Evolutionary conservation across 202 grass and related monocot species (phyloP).

Genomic region (Alloteropsis angusta): DNA sequence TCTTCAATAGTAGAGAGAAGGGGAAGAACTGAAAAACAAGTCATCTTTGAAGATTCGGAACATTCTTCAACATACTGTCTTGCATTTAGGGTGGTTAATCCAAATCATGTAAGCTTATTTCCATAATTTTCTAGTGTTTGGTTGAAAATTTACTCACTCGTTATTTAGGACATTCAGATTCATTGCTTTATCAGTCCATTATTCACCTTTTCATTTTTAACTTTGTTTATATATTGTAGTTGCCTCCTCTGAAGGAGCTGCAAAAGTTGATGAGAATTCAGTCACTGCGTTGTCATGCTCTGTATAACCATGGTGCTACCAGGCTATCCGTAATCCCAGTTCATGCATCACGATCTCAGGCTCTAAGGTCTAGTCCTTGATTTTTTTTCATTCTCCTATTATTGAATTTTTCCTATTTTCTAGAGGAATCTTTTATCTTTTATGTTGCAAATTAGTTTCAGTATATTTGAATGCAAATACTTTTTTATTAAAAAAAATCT

Average conservation of each 20-base stretch:
- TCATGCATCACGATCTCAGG: slow-evolving; percentile 90
- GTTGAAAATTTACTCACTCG: slow-evolving; percentile 1
- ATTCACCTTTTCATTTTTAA: slow-evolving; percentile 4
- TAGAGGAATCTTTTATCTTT: slow-evolving; percentile 12
- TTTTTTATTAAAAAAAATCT: background rate
- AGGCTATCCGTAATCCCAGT: slow-evolving; percentile 91
- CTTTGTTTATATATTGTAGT: slow-evolving; percentile 45
- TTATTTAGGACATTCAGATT: background rate
- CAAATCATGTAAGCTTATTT: slow-evolving; percentile 69
- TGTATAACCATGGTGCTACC: slow-evolving; percentile 88
- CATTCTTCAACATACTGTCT: slow-evolving; percentile 71
- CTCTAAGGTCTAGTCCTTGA: slow-evolving; percentile 59
- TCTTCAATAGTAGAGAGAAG: slow-evolving; percentile 57
- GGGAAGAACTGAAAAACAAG: slow-evolving; percentile 62
- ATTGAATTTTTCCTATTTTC: background rate
- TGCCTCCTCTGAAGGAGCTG: slow-evolving; percentile 74
- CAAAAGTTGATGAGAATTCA: slow-evolving; percentile 91
- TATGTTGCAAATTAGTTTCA: background rate
- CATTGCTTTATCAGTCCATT: slow-evolving; percentile 1
- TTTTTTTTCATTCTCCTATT: slow-evolving; percentile 21
- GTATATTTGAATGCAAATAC: background rate
- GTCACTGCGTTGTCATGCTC: slow-evolving; percentile 72
- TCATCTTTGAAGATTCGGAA: slow-evolving; percentile 75
- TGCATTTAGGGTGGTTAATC: slow-evolving; percentile 79
- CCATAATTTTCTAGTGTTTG: background rate